phyloP scores from a whole-genome alignment of 371 early-diverging fungal species.

The Basidiobolus meristosporus region DNA sequence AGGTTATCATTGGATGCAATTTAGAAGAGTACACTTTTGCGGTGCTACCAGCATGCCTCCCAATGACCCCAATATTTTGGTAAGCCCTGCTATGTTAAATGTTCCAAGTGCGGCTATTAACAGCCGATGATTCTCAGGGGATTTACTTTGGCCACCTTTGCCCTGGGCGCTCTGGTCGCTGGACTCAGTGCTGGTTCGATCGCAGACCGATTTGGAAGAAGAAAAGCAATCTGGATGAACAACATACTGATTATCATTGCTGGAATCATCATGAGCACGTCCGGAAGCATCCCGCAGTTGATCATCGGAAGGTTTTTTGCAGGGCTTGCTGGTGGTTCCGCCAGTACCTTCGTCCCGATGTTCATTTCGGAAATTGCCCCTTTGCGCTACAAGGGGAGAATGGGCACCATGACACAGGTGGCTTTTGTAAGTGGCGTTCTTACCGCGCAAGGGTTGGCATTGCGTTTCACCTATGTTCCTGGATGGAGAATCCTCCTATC shows the following conservation, averaged over 20 bases:
- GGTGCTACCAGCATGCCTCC: background rate
- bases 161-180: conserved; percentile 55
- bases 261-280: conserved; percentile 28
- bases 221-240: conserved; percentile 37
- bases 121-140: too few species aligned
- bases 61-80: background rate
- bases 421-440: conserved; percentile 61
- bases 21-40: background rate
- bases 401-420: conserved; percentile 55
- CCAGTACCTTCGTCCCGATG: conserved; percentile 52
- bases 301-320: conserved; percentile 60
- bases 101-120: too few species aligned
- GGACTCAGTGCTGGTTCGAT: conserved; percentile 35
- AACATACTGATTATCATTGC: conserved; percentile 42
- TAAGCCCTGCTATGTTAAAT: background rate
- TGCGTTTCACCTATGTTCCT: conserved; percentile 28
- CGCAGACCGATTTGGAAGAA: conserved; percentile 39
- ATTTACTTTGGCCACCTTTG: conserved; percentile 39
- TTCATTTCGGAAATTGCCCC: conserved; percentile 76
- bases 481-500: conserved; percentile 47
- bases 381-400: conserved; percentile 40
- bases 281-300: conserved; percentile 36
- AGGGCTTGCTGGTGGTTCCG: conserved; percentile 68
- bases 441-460: conserved; percentile 30
- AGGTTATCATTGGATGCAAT: background rate